Conservation (phyloP, 352 stramenopile species). For the Hyaloperonospora brassicae region DNA sequence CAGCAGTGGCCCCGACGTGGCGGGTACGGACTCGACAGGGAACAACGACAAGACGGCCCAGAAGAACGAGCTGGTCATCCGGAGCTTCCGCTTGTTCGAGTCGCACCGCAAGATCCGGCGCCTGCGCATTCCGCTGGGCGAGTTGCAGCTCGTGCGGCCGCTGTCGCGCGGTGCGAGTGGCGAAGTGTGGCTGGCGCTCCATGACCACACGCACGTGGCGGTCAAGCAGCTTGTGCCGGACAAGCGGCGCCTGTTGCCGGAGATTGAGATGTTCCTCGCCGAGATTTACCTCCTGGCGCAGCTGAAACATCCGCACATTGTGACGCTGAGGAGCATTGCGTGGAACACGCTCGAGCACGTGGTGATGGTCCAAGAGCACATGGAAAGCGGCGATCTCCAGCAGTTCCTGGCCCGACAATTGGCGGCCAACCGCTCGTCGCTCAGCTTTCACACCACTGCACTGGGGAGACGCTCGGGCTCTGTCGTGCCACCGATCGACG, state of each 20-base stretch:
- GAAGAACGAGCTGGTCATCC: slow-evolving; percentile 47
- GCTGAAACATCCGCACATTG: slow-evolving; percentile 60
- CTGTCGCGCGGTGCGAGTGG: slow-evolving; percentile 48
- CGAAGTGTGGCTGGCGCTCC: slow-evolving; percentile 66
- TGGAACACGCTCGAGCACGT: slow-evolving; percentile 70
- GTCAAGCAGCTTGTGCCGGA: slow-evolving; percentile 58
- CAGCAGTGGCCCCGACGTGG: slow-evolving; percentile 1
- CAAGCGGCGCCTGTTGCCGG: slow-evolving; percentile 44
- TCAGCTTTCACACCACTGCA: slow-evolving; percentile 11
- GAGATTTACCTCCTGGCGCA: slow-evolving; percentile 71
- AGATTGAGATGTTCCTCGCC: slow-evolving; percentile 66
- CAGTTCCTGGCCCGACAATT: slow-evolving; percentile 36
- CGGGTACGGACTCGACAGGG: not conserved
- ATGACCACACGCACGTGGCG: slow-evolving; percentile 39
- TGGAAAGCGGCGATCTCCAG: slow-evolving; percentile 60
- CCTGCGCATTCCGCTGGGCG: slow-evolving; percentile 37
- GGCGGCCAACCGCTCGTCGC: slow-evolving; percentile 6
- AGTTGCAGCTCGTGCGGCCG: slow-evolving; percentile 47
- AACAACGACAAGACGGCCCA: slow-evolving; percentile 19
- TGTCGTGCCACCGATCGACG: slow-evolving; percentile 14
- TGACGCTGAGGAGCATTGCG: slow-evolving; percentile 49
- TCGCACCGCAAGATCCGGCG: slow-evolving; percentile 50
- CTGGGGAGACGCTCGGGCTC: slow-evolving; percentile 13
- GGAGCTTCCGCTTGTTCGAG: slow-evolving; percentile 57
- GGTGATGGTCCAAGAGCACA: slow-evolving; percentile 67